Evolutionary conservation across 1,284 basidiomycete genomes (phyloP).

Genomic region (Mixia osmundae): DNA sequence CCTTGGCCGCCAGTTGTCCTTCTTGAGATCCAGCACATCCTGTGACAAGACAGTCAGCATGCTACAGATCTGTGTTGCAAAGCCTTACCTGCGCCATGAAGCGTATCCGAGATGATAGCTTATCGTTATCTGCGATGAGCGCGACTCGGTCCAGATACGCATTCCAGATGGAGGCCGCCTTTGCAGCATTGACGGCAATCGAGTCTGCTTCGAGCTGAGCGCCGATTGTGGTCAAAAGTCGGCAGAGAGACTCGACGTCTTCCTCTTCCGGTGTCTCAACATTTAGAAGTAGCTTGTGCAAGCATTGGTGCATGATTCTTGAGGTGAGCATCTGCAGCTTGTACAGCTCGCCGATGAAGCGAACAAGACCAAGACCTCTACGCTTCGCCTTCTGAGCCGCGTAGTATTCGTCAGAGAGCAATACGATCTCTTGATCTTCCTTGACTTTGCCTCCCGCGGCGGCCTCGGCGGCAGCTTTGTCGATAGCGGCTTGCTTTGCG

Average conservation of each 20-base stretch:
- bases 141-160: conserved; percentile 82
- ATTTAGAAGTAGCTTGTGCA: conserved; percentile 79
- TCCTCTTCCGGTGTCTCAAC: conserved; percentile 89
- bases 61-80: not conserved
- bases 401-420: conserved; percentile 89
- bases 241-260: conserved; percentile 88
- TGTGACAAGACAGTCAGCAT: conserved; percentile 19
- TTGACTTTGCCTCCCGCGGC: conserved; percentile 13
- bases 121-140: conserved; percentile 44
- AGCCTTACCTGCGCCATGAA: conserved; percentile 73
- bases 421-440: conserved; percentile 23
- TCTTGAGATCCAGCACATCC: conserved; percentile 74
- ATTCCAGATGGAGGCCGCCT: conserved; percentile 63
- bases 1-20: conserved; percentile 54
- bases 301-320: conserved; percentile 87
- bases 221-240: conserved; percentile 74
- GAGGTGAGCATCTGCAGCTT: conserved; percentile 86
- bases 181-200: conserved; percentile 25
- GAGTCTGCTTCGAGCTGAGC: conserved; percentile 37
- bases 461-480: no score
- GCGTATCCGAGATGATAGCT: conserved; percentile 64
- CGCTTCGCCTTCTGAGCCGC: conserved; percentile 90
- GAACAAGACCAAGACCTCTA: conserved; percentile 83
- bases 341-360: conserved; percentile 94
- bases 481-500: no score